Evolutionary conservation across 2,329 filamentous ascomycete genomes (phyloP).

Genomic region (Ilyonectria sp.): DNA sequence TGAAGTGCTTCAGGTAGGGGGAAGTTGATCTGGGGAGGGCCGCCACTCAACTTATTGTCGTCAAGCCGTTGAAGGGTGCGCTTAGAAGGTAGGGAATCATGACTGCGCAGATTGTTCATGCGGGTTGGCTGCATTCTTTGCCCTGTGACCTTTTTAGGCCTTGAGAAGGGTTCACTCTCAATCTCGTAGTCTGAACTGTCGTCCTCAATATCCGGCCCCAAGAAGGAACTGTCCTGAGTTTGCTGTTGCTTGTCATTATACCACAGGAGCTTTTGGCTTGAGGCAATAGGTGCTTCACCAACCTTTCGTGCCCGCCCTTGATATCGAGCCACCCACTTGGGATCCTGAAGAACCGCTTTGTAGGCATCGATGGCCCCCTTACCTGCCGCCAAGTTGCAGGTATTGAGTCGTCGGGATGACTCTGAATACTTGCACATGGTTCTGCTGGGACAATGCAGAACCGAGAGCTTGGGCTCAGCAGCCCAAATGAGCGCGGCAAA

Average conservation of each 20-base stretch:
- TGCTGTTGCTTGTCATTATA: not conserved
- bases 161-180: constrained; percentile 32
- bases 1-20: not conserved
- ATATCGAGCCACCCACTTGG: constrained; percentile 30
- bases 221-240: not conserved
- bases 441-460: constrained; percentile 54
- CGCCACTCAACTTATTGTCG: constrained; percentile 30
- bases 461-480: constrained; percentile 54
- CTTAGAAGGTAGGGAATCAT: not conserved
- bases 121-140: not conserved
- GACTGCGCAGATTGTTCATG: too few relatives aligned
- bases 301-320: constrained; percentile 45
- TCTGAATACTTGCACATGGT: constrained; percentile 20
- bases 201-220: constrained; percentile 25
- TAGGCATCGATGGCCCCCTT: constrained; percentile 17
- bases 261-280: constrained; percentile 6
- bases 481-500: constrained; percentile 54
- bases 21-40: constrained; percentile 34
- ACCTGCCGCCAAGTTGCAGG: constrained; percentile 20
- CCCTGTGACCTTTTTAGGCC: constrained; percentile 28
- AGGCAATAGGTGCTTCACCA: constrained; percentile 41
- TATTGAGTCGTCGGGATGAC: constrained; percentile 31
- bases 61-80: not conserved
- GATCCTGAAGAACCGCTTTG: not conserved
- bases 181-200: constrained; percentile 38